Percentiles rank a stretch among this genome's conserved stretches.
Conservation (phyloP, 1,284 basidiomycete species). For the Boletellus deceptivus region DNA sequence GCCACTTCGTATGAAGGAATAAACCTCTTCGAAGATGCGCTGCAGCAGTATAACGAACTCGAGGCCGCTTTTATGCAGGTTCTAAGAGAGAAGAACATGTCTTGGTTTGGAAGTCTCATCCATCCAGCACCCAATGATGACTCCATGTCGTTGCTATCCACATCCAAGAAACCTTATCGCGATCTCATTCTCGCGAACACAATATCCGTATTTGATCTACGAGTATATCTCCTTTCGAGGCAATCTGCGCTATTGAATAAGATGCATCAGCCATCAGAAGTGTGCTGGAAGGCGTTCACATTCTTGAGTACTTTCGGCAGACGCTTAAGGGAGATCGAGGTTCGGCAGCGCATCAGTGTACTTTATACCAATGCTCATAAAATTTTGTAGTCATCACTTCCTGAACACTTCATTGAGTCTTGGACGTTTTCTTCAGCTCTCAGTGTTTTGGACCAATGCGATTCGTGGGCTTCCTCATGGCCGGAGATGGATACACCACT, state of each 20-base stretch:
- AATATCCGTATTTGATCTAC: slow-evolving; percentile 93
- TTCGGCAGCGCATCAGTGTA: slow-evolving; percentile 35
- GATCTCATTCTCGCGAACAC: slow-evolving; percentile 88
- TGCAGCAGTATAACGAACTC: slow-evolving; percentile 89
- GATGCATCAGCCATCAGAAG: slow-evolving; percentile 65
- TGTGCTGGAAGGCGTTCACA: slow-evolving; percentile 62
- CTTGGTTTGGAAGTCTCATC: slow-evolving; percentile 88
- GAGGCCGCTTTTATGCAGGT: slow-evolving; percentile 84
- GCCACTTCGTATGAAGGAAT: slow-evolving; percentile 92
- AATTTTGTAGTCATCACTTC: slow-evolving; percentile 58
- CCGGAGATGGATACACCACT: slow-evolving; percentile 44
- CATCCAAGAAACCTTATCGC: slow-evolving; percentile 81
- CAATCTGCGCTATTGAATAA: slow-evolving; percentile 80
- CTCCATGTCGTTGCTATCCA: slow-evolving; percentile 76
- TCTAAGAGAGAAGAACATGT: slow-evolving; percentile 76
- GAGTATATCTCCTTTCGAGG: slow-evolving; percentile 87
- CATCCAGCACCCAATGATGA: slow-evolving; percentile 74
- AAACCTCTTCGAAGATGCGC: slow-evolving; percentile 85
- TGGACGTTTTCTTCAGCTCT: slow-evolving; percentile 94
- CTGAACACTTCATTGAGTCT: slow-evolving; percentile 81
- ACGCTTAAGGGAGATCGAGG: slow-evolving; percentile 73
- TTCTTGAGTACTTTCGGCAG: slow-evolving; percentile 85
- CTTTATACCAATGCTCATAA: slow-evolving; percentile 13
- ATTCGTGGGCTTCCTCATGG: slow-evolving; percentile 62
- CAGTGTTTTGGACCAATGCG: slow-evolving; percentile 83